These are phyloP conservation scores for Beauveria scarabaeidicola DNA, from an alignment of 2,329 filamentous ascomycete genomes.

Conservation along the genomic window DNA sequence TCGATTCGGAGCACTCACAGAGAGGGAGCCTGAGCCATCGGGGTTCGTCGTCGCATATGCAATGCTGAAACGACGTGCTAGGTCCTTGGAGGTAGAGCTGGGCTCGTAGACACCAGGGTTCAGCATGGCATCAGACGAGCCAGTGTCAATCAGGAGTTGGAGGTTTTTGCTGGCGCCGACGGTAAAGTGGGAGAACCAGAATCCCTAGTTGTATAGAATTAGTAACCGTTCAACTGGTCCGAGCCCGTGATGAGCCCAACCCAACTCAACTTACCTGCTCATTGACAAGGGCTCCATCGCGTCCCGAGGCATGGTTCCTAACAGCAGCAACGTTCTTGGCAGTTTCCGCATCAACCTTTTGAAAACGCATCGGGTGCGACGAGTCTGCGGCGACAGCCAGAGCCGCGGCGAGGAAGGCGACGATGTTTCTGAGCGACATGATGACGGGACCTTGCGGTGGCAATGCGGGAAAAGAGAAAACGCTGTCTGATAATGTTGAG, in stretches of 20 bases:
- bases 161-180: slow-evolving; percentile 15
- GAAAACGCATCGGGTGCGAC: slow-evolving; percentile 13
- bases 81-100: slow-evolving; percentile 8
- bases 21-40: slow-evolving; percentile 13
- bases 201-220: slow-evolving; percentile 10
- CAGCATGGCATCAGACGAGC: slow-evolving; percentile 14
- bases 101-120: slow-evolving; percentile 16
- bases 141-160: slow-evolving; percentile 16
- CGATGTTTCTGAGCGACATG: slow-evolving; percentile 12
- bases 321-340: slow-evolving; percentile 9
- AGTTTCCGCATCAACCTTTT: slow-evolving; percentile 11
- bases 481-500: background rate
- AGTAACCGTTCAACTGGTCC: background rate
- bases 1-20: background rate
- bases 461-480: background rate
- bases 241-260: background rate
- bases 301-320: slow-evolving; percentile 4
- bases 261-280: slow-evolving; percentile 11
- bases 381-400: slow-evolving; percentile 12
- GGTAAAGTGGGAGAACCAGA: slow-evolving; percentile 17
- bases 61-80: slow-evolving; percentile 10
- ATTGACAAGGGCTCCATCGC: slow-evolving; percentile 6
- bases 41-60: slow-evolving; percentile 16
- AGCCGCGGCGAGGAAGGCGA: slow-evolving; percentile 11
- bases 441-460: background rate